Conservation (phyloP, 495 filamentous ascomycete genomes). For the Aspergillus steynii region DNA sequence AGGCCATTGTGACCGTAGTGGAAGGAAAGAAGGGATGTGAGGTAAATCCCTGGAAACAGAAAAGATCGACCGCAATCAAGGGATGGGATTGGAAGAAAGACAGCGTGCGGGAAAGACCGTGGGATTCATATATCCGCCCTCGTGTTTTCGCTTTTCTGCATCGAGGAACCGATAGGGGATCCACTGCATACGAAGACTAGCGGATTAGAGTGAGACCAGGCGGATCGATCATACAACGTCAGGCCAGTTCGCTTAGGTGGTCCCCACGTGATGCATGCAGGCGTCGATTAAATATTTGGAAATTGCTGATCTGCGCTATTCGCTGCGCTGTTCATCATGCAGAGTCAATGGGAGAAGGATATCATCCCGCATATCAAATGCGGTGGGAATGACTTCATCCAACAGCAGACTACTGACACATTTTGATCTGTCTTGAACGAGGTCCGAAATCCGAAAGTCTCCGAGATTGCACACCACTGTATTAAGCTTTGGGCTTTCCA, state of each 20-base stretch:
- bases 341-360: background rate
- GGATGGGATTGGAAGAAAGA: background rate
- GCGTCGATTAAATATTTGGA: no score
- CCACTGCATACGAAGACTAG: background rate
- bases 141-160: background rate
- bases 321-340: background rate
- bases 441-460: no score
- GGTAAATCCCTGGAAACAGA: constrained; percentile 1
- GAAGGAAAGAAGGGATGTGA: background rate
- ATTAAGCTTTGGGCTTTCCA: no score
- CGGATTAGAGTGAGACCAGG: background rate
- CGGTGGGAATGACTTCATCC: no score
- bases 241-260: background rate
- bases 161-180: background rate
- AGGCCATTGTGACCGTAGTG: background rate
- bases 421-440: no score
- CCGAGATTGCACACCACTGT: no score
- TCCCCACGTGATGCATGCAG: background rate
- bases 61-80: constrained; percentile 2
- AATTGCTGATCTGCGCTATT: no score
- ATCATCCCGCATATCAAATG: no score
- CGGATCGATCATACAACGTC: background rate
- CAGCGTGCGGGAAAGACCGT: background rate
- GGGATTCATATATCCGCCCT: background rate
- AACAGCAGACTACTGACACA: no score